A percentile compares a stretch with the other conserved stretches of the same genome.
These are phyloP conservation scores for Porogramme epimiltina DNA, from an alignment of 1,284 basidiomycete species.

Conservation along the genomic window DNA sequence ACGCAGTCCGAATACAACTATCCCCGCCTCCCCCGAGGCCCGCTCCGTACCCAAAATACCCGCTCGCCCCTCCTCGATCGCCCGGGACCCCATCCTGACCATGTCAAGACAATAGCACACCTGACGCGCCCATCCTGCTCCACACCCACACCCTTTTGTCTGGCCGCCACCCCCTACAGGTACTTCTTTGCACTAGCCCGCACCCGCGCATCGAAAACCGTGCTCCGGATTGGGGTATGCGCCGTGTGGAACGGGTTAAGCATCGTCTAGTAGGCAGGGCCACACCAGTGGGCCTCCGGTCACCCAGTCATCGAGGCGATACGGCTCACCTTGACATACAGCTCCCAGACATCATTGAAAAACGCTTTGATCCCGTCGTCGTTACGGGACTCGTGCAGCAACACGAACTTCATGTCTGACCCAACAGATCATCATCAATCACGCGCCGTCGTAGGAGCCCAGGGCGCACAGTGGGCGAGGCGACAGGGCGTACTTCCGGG, in stretches of 20 bases:
- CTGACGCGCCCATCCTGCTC: not conserved
- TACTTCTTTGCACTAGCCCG: constrained; percentile 86
- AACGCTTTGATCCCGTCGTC: constrained; percentile 93
- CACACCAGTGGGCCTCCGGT: constrained; percentile 20
- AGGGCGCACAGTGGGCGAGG: not conserved
- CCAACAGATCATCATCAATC: constrained; percentile 15
- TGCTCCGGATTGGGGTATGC: constrained; percentile 80
- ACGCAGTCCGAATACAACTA: not conserved
- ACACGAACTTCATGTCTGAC: constrained; percentile 86
- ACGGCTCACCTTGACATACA: constrained; percentile 84
- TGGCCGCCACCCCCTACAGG: constrained; percentile 47
- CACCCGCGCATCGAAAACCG: constrained; percentile 81
- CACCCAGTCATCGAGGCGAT: constrained; percentile 19
- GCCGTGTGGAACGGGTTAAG: constrained; percentile 93
- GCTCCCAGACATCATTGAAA: constrained; percentile 93
- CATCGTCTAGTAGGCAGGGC: constrained; percentile 59
- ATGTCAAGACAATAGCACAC: constrained; percentile 7
- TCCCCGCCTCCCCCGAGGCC: too few species aligned
- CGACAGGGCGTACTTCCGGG: constrained; percentile 74
- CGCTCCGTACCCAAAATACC: not conserved
- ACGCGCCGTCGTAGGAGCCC: constrained; percentile 1
- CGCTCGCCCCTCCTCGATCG: not conserved
- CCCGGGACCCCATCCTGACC: not conserved
- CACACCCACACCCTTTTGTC: constrained; percentile 10
- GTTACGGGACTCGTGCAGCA: constrained; percentile 92